Evolutionary conservation across 2,329 filamentous ascomycete species (phyloP), one percentile per base, ranked within the genome.

Genomic region (Ophiostoma ulmi): DNA sequence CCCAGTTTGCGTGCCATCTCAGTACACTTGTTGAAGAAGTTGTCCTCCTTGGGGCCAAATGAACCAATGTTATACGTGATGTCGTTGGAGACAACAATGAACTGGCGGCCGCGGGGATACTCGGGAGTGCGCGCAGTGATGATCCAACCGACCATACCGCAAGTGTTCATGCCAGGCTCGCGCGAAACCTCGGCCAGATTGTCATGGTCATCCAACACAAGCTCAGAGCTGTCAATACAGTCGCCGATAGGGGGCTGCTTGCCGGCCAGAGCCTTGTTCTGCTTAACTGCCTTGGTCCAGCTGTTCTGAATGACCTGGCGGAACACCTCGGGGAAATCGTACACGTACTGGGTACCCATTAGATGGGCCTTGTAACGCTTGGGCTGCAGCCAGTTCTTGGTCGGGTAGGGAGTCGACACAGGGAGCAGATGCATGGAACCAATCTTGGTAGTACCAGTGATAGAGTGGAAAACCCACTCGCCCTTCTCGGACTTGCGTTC

Each of bases 271-370:
- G 86, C 84, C 13, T 92, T 86, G 77, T 94, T 89, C 79, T 90
- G 89, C 79, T 89, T 88, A 74, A 91, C 86, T 71, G 89, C 88
- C 80, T 90, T 90, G 78, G 84, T 83, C 95, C 95, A 99, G 81
- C 88, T 91, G 85, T 97, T 97, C 84, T 97, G 93, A 78, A 97
- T 93, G 64, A 95, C 93, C 82, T 98, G 95, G 78, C 95, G 89
- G 91, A 99, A 99, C 67, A 99, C 89, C 86, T 99, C 95, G 39
- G 95, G 95, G 90, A 99, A 99, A 81, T 99, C 95, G 80, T 99
- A 99, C 70, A 98, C 95, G 79, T 97, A 99, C 82, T 99, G 95
- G 38, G 95, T 99, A 74, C 95, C 95, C 94, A 99, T 97, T 73
- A 98, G 85, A 80, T 99, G 95, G 75, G 95, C 95, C 90, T 97